Conservation (phyloP, 1,284 basidiomycete species). For the Naganishia liquefaciens region DNA sequence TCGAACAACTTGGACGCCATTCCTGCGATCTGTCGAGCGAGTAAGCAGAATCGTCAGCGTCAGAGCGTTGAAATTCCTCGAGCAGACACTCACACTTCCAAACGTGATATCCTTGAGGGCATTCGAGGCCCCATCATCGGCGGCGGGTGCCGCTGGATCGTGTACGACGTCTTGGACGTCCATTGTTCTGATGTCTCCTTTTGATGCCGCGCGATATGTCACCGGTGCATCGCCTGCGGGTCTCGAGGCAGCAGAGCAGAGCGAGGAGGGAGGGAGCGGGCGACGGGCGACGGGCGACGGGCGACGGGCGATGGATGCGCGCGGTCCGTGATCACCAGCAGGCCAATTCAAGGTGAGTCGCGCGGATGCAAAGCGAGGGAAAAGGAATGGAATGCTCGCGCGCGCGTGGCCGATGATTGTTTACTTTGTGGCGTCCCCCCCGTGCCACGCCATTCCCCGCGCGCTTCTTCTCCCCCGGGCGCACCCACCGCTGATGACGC, state of each 20-base stretch:
- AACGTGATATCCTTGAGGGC: conserved; percentile 56
- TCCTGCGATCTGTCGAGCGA: conserved; percentile 62
- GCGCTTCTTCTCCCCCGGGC: neutral
- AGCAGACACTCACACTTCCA: conserved; percentile 52
- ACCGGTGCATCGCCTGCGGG: conserved; percentile 16
- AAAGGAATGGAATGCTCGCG: too few species aligned
- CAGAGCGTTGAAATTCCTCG: neutral
- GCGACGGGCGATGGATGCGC: too few species aligned
- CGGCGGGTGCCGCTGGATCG: neutral
- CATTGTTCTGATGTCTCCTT: neutral
- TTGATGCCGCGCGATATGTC: neutral
- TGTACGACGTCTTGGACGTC: conserved; percentile 23
- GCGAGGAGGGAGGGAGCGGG: neutral
- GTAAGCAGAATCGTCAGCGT: neutral
- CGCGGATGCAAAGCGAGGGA: too few species aligned
- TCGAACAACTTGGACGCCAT: conserved; percentile 80
- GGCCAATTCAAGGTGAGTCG: too few species aligned
- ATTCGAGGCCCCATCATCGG: conserved; percentile 20
- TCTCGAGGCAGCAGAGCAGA: neutral
- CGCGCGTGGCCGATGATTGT: too few species aligned
- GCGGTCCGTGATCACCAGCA: too few species aligned
- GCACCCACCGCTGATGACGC: conserved; percentile 26
- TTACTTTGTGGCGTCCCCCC: too few species aligned
- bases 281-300: too few species aligned
- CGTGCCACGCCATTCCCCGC: neutral